These are phyloP conservation scores for Trichosporon sp. DNA, from an alignment of 1,284 basidiomycete species.

Conservation along the genomic window DNA sequence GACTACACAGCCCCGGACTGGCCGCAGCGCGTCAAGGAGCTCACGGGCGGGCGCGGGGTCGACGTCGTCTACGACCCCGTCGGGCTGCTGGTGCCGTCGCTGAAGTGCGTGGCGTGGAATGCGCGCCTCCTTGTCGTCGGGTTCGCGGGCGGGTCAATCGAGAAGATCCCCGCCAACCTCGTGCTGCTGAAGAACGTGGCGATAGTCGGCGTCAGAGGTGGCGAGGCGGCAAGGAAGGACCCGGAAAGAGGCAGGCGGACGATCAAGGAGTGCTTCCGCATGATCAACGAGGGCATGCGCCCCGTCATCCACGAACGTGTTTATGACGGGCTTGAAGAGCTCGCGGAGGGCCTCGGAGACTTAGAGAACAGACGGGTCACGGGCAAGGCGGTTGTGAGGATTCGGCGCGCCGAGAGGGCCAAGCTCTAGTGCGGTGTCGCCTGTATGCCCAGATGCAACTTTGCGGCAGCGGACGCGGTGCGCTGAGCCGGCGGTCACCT, in stretches of 20 bases:
- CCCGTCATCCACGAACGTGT: conserved; percentile 69
- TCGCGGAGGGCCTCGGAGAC: conserved; percentile 56
- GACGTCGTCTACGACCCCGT: conserved; percentile 90
- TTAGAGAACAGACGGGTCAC: conserved; percentile 74
- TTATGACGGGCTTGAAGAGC: conserved; percentile 66
- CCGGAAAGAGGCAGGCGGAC: neutral
- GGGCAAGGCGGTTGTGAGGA: conserved; percentile 77
- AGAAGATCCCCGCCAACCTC: conserved; percentile 85
- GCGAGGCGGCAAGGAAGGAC: conserved; percentile 56
- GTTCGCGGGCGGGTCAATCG: conserved; percentile 81
- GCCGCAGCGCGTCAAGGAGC: conserved; percentile 55
- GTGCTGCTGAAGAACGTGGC: conserved; percentile 82
- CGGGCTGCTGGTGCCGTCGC: conserved; percentile 47
- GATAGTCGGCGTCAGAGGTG: conserved; percentile 77
- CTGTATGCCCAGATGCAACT: too few species aligned
- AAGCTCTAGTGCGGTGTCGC: conserved; percentile 5
- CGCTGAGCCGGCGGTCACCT: too few species aligned
- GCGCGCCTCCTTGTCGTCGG: conserved; percentile 87
- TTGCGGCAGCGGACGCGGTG: too few species aligned
- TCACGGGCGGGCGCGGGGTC: conserved; percentile 73
- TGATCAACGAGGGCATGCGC: conserved; percentile 72
- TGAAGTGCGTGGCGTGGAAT: conserved; percentile 93
- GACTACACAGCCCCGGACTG: conserved; percentile 50
- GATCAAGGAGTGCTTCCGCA: conserved; percentile 37
- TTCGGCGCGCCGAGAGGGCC: conserved; percentile 53